Percentiles rank a stretch among this genome's conserved stretches.
These are phyloP conservation scores for Pezicula carpinea DNA, from an alignment of 2,329 filamentous ascomycete species.

Conservation along the genomic window DNA sequence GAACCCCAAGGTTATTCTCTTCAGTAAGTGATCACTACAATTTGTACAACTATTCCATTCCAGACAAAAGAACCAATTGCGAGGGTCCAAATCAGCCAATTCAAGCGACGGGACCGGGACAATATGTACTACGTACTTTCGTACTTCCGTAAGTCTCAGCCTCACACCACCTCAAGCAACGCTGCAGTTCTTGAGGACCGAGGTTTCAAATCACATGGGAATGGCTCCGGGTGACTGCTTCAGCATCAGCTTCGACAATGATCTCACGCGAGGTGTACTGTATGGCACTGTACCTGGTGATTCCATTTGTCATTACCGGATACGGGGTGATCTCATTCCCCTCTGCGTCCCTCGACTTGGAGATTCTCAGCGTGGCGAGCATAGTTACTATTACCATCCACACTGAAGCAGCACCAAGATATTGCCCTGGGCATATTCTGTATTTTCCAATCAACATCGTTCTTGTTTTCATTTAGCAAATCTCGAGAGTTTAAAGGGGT, in stretches of 20 bases:
- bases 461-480: neutral
- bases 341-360: constrained; percentile 28
- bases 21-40: too few species aligned
- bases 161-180: too few species aligned
- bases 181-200: neutral
- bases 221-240: neutral
- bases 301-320: constrained; percentile 1
- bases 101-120: too few species aligned
- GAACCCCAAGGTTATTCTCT: too few species aligned
- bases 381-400: constrained; percentile 36
- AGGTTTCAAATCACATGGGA: neutral
- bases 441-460: neutral
- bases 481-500: neutral
- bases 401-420: constrained; percentile 40
- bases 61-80: too few species aligned
- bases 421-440: constrained; percentile 44
- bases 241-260: neutral
- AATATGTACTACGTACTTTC: too few species aligned
- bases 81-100: too few species aligned
- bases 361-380: constrained; percentile 32
- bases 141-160: too few species aligned
- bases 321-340: constrained; percentile 26
- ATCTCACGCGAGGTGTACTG: neutral
- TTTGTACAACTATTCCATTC: too few species aligned
- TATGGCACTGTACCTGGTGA: neutral